Base-by-base conservation (phyloP, 805 yeast genomes). In the Candida andamanensis region DNA sequence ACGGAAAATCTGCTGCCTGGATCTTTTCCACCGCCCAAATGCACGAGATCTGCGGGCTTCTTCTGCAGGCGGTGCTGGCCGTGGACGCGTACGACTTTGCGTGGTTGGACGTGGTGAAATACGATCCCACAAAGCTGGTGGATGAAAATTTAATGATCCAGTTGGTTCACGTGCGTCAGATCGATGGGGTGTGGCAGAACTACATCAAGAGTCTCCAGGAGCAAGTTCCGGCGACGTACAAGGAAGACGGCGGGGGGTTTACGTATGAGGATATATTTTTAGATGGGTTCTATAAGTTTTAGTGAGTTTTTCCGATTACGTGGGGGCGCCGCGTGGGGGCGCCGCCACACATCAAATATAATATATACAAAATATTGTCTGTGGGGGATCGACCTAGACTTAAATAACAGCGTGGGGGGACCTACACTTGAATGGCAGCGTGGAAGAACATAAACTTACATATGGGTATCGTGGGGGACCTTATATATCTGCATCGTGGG, bases 101-200 rank as follows among this genome's bases (percentile, higher is more conserved):
- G 15, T 41, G 45, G 45, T 31, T 41, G 9, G 32, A 41, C 23
- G 26, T 37, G 4, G 15, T 35, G 12, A 35, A 41, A 11, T 37
- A 29, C 30, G 40, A 41, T 28, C 16, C 15, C n/a, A 15, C 7
- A 13, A 32, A 29, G 19, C 19, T 26, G 23, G 9, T 26, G 11
- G 32, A 29, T 1, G 43, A 39, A 16, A 41, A 39, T 28, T 10
- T 39, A 4, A 19, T 24, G 9, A 18, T 34, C 6, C 46, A 41
- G 24, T 28, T 42, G 15, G 19, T 32, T n/a, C 39, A 39, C 24
- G 15, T 41, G 4, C 15, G 20, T 12, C 46, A 41, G 24, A 11
- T 33, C 3, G 43, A 39, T 17, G 21, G 28, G n/a, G 22, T 30
- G 16, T 41, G 43, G 46, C 17, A 33, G 15, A 27, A 35, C 18